Conservation (phyloP, 768 basidiomycete genomes). For the Coprinopsis sp. region DNA sequence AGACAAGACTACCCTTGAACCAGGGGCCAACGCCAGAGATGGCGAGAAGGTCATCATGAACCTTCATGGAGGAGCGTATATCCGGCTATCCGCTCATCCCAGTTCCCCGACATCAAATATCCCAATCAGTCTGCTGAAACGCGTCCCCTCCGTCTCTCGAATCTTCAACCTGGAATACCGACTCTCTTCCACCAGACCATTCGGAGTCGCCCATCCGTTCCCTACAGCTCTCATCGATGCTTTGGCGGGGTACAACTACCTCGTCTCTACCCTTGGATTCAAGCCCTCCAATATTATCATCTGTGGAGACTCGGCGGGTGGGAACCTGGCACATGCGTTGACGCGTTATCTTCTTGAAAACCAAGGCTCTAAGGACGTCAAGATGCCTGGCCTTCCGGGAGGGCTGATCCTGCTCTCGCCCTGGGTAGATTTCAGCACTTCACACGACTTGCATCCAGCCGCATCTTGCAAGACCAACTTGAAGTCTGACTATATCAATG, state of each 20-base stretch:
- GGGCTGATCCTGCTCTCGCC: constrained; percentile 53
- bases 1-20: constrained; percentile 27
- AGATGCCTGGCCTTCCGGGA: constrained; percentile 42
- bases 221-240: constrained; percentile 73
- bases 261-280: constrained; percentile 54
- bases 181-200: constrained; percentile 44
- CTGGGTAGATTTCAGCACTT: constrained; percentile 46
- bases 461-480: constrained; percentile 32
- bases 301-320: constrained; percentile 76
- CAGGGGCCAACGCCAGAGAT: constrained; percentile 34
- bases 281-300: constrained; percentile 57
- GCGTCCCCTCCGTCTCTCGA: constrained; percentile 40
- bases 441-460: constrained; percentile 30
- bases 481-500: constrained; percentile 35
- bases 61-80: constrained; percentile 64
- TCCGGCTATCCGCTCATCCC: constrained; percentile 54
- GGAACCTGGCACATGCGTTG: constrained; percentile 62
- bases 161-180: constrained; percentile 70
- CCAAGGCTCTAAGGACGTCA: constrained; percentile 23
- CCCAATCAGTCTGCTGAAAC: constrained; percentile 41
- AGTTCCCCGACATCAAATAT: constrained; percentile 41
- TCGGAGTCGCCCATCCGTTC: constrained; percentile 51
- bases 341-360: constrained; percentile 57
- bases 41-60: constrained; percentile 57
- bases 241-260: constrained; percentile 68